Conservation (phyloP, 805 yeast genomes). For the Metschnikowia picachoensis region DNA sequence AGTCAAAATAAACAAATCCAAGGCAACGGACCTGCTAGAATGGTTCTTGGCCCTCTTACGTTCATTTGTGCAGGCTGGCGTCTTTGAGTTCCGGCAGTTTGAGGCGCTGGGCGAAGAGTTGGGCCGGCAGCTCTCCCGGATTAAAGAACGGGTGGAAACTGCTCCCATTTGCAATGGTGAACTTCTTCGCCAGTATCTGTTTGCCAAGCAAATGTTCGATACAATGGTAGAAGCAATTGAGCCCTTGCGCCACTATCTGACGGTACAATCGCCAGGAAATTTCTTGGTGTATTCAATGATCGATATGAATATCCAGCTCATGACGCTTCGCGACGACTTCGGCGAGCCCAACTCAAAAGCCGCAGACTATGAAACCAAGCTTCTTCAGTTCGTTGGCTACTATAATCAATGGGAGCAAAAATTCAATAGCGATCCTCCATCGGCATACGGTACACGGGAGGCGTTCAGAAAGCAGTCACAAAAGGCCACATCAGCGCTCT, state of each 20-base stretch:
- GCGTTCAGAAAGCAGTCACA: neutral
- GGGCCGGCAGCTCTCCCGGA: neutral
- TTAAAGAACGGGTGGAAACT: neutral
- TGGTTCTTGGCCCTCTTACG: neutral
- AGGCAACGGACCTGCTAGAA: neutral
- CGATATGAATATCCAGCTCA: conserved; percentile 1
- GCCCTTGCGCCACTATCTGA: neutral
- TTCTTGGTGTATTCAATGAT: neutral
- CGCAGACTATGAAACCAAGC: neutral
- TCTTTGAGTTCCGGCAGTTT: neutral
- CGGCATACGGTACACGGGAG: neutral
- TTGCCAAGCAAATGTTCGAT: neutral
- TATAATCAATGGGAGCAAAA: neutral
- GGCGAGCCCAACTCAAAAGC: neutral
- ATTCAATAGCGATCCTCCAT: neutral
- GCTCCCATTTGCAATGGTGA: neutral
- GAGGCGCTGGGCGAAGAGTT: neutral
- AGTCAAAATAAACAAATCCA: neutral
- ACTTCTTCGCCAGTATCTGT: neutral
- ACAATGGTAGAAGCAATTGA: conserved; percentile 1
- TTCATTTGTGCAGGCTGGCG: no score
- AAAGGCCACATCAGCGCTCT: neutral
- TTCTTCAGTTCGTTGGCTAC: neutral
- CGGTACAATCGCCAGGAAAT: neutral
- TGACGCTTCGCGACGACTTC: neutral